Conservation (phyloP, 1,284 basidiomycete species). For the Papiliotrema terrestris region DNA sequence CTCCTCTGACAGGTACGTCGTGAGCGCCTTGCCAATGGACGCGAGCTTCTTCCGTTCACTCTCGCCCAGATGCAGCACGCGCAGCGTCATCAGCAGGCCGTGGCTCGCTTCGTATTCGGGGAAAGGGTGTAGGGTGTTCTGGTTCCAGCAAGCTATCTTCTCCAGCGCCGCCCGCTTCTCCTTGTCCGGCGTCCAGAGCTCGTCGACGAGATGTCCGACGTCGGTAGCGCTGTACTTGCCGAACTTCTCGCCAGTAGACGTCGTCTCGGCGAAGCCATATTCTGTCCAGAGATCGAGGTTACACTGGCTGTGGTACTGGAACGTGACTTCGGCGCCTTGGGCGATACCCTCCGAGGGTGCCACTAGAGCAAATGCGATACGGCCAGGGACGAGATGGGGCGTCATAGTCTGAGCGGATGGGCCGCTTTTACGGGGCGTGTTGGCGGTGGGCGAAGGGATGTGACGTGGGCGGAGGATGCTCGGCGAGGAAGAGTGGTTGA, state of each 20-base stretch:
- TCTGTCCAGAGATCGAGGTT: conserved; percentile 72
- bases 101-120: background rate
- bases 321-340: conserved; percentile 61
- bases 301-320: conserved; percentile 72
- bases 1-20: conserved; percentile 52
- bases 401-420: background rate
- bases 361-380: conserved; percentile 55
- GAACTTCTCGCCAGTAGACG: background rate
- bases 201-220: background rate
- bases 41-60: conserved; percentile 43
- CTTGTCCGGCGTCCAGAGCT: background rate
- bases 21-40: conserved; percentile 7
- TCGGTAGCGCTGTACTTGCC: background rate
- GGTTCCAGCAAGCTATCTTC: background rate
- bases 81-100: background rate
- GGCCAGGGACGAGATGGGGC: conserved; percentile 46
- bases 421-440: background rate
- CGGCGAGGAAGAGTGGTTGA: conserved; percentile 61
- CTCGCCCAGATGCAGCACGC: background rate
- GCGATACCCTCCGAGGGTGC: conserved; percentile 54
- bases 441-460: conserved; percentile 10
- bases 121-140: background rate
- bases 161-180: background rate
- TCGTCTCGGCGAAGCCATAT: conserved; percentile 68
- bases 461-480: conserved; percentile 23